Evolutionary conservation across 148 eudicot genomes (phyloP).

Genomic region (Diospyros kaki): DNA sequence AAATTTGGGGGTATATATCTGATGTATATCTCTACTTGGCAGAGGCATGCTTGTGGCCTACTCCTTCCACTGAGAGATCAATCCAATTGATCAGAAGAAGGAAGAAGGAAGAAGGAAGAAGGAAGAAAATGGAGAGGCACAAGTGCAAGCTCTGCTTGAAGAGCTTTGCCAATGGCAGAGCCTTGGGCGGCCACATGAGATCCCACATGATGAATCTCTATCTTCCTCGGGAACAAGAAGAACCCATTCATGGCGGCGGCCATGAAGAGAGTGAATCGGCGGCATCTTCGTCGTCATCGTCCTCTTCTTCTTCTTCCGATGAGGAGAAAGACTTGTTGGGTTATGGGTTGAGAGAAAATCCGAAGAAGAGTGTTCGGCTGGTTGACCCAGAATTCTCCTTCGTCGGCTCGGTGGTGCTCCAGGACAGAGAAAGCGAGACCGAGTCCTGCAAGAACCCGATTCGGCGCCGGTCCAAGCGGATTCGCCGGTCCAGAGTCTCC

Average conservation of each 20-base stretch:
- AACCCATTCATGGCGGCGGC: not conserved
- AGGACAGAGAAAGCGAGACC: constrained; percentile 50
- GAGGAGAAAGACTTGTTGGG: constrained; percentile 14
- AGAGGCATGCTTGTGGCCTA: constrained; percentile 73
- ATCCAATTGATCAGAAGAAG: not conserved
- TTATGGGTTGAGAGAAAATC: constrained; percentile 22
- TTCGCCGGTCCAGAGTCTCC: constrained; percentile 18
- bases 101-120: not conserved
- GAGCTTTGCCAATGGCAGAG: constrained; percentile 62
- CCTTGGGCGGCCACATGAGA: constrained; percentile 92
- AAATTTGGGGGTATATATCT: not conserved
- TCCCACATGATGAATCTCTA: constrained; percentile 56
- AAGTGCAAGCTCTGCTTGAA: constrained; percentile 61
- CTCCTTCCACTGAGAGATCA: constrained; percentile 24
- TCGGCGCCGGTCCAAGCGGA: constrained; percentile 41
- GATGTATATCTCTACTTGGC: constrained; percentile 25
- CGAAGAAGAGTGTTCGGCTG: constrained; percentile 23
- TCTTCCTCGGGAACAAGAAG: constrained; percentile 15
- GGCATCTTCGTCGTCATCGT: constrained; percentile 13
- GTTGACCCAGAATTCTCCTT: constrained; percentile 25
- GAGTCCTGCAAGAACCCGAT: constrained; percentile 48
- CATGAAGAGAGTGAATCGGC: constrained; percentile 11
- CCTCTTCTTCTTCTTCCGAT: constrained; percentile 6
- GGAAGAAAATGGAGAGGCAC: constrained; percentile 43
- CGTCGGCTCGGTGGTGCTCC: constrained; percentile 17